phyloP scores from a whole-genome alignment of 371 early-diverging fungal species.

The Amoeboaphelidium protococcarum region DNA sequence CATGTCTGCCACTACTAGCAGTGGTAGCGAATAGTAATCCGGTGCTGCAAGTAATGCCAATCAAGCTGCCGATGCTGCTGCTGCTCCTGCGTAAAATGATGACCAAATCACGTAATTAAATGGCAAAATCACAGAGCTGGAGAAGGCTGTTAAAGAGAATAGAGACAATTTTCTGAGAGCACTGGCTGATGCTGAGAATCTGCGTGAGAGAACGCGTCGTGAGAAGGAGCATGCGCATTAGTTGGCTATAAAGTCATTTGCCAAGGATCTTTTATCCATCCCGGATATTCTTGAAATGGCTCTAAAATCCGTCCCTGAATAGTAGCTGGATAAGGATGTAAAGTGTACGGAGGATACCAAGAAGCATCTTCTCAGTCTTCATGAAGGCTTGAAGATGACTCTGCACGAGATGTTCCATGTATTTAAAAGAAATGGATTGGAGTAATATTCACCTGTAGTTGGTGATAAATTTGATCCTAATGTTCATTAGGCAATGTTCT shows the following conservation, averaged over 20 bases:
- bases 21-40: too few species aligned
- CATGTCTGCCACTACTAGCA: too few species aligned
- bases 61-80: too few species aligned
- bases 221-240: slow-evolving; percentile 52
- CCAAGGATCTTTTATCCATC: slow-evolving; percentile 78
- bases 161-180: slow-evolving; percentile 53
- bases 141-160: too few species aligned
- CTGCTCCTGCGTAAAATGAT: too few species aligned
- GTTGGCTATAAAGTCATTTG: slow-evolving; percentile 83
- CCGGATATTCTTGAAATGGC: slow-evolving; percentile 77
- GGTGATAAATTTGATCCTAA: slow-evolving; percentile 80
- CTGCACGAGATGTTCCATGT: slow-evolving; percentile 53
- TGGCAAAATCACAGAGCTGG: too few species aligned
- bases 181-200: slow-evolving; percentile 81
- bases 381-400: slow-evolving; percentile 85
- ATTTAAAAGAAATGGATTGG: slow-evolving; percentile 69
- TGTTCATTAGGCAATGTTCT: slow-evolving; percentile 77
- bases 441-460: slow-evolving; percentile 36
- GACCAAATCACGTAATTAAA: too few species aligned
- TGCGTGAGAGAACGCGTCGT: slow-evolving; percentile 58
- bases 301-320: slow-evolving; percentile 38
- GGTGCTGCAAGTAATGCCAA: too few species aligned
- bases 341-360: slow-evolving; percentile 14
- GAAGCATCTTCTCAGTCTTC: slow-evolving; percentile 39
- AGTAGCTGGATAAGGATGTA: slow-evolving; percentile 13